Conservation (phyloP, 1,284 basidiomycete species). For the Moesziomyces sp. region DNA sequence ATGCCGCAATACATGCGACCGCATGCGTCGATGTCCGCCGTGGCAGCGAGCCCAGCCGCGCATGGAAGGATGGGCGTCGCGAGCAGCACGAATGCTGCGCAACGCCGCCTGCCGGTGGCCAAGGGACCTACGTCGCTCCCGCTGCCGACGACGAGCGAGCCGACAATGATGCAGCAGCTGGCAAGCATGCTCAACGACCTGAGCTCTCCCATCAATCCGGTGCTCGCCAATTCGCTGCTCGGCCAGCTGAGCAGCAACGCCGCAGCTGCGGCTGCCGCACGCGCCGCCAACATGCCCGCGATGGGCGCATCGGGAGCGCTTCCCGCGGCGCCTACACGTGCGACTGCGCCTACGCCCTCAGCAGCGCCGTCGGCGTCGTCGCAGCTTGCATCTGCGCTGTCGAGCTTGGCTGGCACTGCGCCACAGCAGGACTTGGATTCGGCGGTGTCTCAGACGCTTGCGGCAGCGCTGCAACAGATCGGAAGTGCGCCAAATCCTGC, state of each 20-base stretch:
- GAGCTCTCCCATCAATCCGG: conserved; percentile 45
- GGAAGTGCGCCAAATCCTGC: conserved; percentile 17
- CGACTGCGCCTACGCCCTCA: conserved; percentile 4
- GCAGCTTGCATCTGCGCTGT: conserved; percentile 46
- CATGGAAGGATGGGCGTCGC: conserved; percentile 3
- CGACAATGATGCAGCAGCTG: conserved; percentile 52
- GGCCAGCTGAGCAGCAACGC: conserved; percentile 48
- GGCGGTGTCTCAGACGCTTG: conserved; percentile 57
- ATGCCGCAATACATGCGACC: conserved; percentile 25
- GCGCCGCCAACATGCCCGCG: conserved; percentile 27
- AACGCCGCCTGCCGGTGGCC: conserved; percentile 20
- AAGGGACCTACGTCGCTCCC: conserved; percentile 39
- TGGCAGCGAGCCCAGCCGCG: not conserved
- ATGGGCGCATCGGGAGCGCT: conserved; percentile 18
- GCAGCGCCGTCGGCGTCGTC: conserved; percentile 14
- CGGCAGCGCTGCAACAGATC: conserved; percentile 57
- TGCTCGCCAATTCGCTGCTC: conserved; percentile 41
- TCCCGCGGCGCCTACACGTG: conserved; percentile 22
- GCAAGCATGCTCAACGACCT: conserved; percentile 50
- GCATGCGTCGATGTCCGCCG: conserved; percentile 1
- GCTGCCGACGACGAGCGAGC: conserved; percentile 39
- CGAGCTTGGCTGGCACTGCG: conserved; percentile 23
- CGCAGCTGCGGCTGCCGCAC: conserved; percentile 34
- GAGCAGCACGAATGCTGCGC: conserved; percentile 7
- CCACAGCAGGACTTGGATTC: conserved; percentile 54